Evolutionary conservation across 139 green algal genomes (phyloP), one percentile per base, ranked within the genome.

Genomic region (Coelastrella sp.): DNA sequence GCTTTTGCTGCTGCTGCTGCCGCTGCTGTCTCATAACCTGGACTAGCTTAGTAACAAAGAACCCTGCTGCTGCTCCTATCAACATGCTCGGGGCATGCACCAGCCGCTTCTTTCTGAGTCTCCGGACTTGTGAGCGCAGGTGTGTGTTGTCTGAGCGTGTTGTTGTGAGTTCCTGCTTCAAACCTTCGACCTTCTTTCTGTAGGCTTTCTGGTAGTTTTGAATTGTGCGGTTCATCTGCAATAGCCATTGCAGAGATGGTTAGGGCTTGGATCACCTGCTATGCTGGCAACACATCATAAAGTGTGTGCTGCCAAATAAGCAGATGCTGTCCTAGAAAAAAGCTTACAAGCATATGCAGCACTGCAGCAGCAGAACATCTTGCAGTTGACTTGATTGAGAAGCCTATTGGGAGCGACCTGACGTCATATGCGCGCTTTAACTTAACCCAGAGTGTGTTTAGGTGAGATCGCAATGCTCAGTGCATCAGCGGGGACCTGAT

Each of bases 161-260:
- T 3, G 89, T 89, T 4, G 20, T 90, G 0, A 94, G 88, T 73
- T 94, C 91, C 16, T 83, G 74, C 57, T 94, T 93, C 19, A 96
- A 73, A 5, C 91, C 94, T 19, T 95, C 92, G 1, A 96, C 90
- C 90, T 95, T 96, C 76, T 94, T 95, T 64, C 92, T 83, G 85
- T 95, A 94, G 1, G 92, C 92, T 74, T 94, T 94, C 68, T 96
- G 94, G 80, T 96, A 96, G 90, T 96, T 95, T 20, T 95, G 90
- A 19, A 96, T 92, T 3, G 94, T 96, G n/a, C 91, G 91, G 76
- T 91, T 94, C 85, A 93, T 94, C 92, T 95, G 92, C 19, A 60
- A 60, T 1, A 47, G 32, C 32, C 32, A 47, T 47, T 47, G 32
- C 32, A 47, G 32, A 47, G 32, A 47, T 47, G 1, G 1, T 47